phyloP scores from a whole-genome alignment of 1,139 yeast genomes.

The Protomyces arabidopsidicola region DNA sequence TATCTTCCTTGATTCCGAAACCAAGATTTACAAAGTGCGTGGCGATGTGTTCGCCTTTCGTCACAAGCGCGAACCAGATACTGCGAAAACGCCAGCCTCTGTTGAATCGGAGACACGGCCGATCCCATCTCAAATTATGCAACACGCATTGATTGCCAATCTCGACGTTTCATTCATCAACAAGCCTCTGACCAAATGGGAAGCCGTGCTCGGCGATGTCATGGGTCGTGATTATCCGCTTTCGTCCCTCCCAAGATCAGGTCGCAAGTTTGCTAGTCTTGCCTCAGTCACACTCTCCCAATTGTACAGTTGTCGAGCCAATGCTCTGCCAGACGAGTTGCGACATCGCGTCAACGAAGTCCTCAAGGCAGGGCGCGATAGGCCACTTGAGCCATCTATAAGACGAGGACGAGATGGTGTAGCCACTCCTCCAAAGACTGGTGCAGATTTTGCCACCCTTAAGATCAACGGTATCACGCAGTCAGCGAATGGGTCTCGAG shows the following conservation, averaged over 20 bases:
- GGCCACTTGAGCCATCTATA: no score
- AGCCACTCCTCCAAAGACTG: no score
- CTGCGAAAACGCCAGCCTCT: not conserved
- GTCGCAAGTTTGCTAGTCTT: not conserved
- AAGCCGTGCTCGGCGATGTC: not conserved
- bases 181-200: not conserved
- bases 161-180: not conserved
- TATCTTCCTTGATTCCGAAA: not conserved
- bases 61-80: not conserved
- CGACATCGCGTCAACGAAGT: not conserved
- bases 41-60: not conserved
- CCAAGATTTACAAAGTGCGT: not conserved
- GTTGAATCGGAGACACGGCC: not conserved
- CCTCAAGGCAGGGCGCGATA: not conserved
- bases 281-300: not conserved
- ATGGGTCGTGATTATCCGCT: not conserved
- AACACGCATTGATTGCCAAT: not conserved
- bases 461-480: no score
- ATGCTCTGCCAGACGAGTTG: not conserved
- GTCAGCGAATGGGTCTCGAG: no score
- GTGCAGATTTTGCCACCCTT: no score
- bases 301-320: not conserved
- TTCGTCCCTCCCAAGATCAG: not conserved
- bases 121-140: not conserved
- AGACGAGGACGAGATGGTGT: no score